Percentiles rank a stretch among this genome's conserved stretches.
Conservation (phyloP, 352 stramenopile species). For the Phytophthora crassamura region DNA sequence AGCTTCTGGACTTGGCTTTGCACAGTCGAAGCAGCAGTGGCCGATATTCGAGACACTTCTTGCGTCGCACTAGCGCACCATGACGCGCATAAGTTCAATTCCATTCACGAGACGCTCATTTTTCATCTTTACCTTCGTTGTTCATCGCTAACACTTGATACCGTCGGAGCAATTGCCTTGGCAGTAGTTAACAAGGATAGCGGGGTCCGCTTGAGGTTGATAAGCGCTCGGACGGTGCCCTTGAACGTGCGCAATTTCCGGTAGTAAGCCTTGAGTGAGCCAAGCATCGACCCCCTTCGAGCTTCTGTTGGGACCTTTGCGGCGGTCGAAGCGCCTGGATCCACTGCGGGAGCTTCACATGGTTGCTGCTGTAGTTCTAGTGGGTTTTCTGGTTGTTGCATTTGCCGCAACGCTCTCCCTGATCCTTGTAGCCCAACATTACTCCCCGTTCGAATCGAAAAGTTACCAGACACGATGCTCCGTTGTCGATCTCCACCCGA, state of each 20-base stretch:
- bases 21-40: slow-evolving; percentile 43
- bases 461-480: slow-evolving; percentile 16
- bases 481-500: slow-evolving; percentile 4
- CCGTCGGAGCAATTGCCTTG: background rate
- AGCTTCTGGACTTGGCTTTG: slow-evolving; percentile 72
- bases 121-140: slow-evolving; percentile 18
- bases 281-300: slow-evolving; percentile 49
- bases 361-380: background rate
- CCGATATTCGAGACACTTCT: slow-evolving; percentile 48
- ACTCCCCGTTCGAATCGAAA: slow-evolving; percentile 20
- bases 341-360: slow-evolving; percentile 38
- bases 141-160: slow-evolving; percentile 11
- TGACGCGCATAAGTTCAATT: background rate
- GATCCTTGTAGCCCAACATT: slow-evolving; percentile 24
- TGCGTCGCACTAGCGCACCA: slow-evolving; percentile 15
- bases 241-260: slow-evolving; percentile 76
- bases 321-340: slow-evolving; percentile 6
- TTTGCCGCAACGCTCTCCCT: slow-evolving; percentile 7
- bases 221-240: slow-evolving; percentile 68
- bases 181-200: slow-evolving; percentile 4
- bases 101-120: background rate
- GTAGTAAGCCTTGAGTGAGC: slow-evolving; percentile 72
- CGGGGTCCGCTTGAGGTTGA: slow-evolving; percentile 54
- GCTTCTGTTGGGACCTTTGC: slow-evolving; percentile 4
- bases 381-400: slow-evolving; percentile 1